Evolutionary conservation across 495 filamentous ascomycete genomes (phyloP), one percentile per base, ranked within the genome.

Genomic region (Aspergillus mulundensis): DNA sequence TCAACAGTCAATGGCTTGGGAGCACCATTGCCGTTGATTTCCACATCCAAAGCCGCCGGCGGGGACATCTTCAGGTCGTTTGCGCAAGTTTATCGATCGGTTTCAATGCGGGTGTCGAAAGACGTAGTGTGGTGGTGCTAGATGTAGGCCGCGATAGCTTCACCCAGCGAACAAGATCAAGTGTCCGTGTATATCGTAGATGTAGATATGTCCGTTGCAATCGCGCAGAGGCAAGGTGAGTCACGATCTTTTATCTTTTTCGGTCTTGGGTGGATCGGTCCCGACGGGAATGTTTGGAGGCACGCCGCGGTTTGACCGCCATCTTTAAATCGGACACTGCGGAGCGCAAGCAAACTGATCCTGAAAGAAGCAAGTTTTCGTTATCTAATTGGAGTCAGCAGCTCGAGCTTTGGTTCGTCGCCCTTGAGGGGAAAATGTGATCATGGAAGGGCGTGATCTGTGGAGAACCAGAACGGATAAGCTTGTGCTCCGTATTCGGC

Each of bases 1-100:
- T 86, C 79, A 67, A 90, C 73, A 32, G 87, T 89, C 63, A 96
- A 74, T 36, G 86, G 83, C 54, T 67, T 62, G 42, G 75, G 62
- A 52, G 75, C 70, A 19, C 72, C 70, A 15, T 66, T 66, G 49
- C 64, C 71, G 60, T 66, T 66, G 18, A 74, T 50, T 21, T 71
- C 61, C 48, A 71, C 61, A 28, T 79, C 75, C 47, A 76, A 25
- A 21, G 75, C 65, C 19, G 72, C 66, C 34, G 77, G 70, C 38
- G 77, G 73, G 50, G 69, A 73, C 72, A 76, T 77, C 51, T 55
- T 28, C 25, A 8, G 25, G 25, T 57, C 20, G 28, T 23, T 42
- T 20, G 21, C 44, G 11, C 15, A 47, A 32, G 10, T 6, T 15
- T 23, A 1, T 54, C 19, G 14, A 24, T 16, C 2, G 11, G 40